Conservation (phyloP, 208 protist species). For the Angomonas ambiguus region DNA sequence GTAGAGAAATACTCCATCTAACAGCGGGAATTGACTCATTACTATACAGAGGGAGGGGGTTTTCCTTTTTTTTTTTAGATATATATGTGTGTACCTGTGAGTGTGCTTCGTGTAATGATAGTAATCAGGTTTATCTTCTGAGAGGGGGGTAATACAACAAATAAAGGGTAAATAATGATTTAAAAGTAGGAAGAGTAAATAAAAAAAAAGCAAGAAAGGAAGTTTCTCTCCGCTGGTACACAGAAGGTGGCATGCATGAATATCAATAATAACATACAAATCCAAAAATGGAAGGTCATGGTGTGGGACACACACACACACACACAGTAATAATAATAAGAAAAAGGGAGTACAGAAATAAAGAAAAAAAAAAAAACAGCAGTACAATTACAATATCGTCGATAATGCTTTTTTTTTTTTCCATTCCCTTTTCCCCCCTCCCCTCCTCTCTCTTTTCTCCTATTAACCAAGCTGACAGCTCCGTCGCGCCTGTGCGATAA, state of each 20-base stretch:
- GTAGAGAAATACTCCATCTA: background rate
- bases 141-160: background rate
- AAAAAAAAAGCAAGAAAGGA: background rate
- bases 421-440: no score
- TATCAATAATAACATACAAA: no score
- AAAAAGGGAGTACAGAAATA: slow-evolving; percentile 1
- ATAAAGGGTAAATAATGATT: background rate
- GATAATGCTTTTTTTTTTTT: slow-evolving; percentile 9
- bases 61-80: background rate
- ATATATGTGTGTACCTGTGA: background rate
- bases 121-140: no score
- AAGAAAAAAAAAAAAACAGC: slow-evolving; percentile 6
- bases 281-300: no score
- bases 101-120: no score
- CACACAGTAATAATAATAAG: slow-evolving; percentile 21
- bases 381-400: slow-evolving; percentile 6
- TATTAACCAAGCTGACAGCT: no score
- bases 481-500: no score
- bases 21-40: background rate
- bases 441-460: no score
- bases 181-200: background rate
- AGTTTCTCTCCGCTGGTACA: background rate
- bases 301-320: no score
- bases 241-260: no score
- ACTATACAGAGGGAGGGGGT: no score